Base-by-base conservation (phyloP, 2,329 filamentous ascomycete species). In the Periglandula ipomoeae region DNA sequence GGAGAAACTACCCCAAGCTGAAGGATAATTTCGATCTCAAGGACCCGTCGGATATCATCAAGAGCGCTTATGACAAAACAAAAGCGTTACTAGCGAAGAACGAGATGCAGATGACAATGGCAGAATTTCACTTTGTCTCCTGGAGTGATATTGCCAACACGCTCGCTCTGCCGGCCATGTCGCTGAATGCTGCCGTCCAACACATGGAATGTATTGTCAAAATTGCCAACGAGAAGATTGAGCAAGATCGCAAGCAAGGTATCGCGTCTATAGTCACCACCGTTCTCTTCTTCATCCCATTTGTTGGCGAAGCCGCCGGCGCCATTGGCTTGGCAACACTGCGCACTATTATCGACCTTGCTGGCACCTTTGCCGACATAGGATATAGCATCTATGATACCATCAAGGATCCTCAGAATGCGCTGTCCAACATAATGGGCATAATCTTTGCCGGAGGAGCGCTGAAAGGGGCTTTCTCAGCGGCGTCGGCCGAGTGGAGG, bases 361-460 rank as follows among this genome's bases (percentile, higher is more conserved):
- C 42, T 44, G 42, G 42, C 19, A 15, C 42, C 42, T 44, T 44
- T 44, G 42, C 42, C 19, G 42, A 44, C 19, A 44, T 44, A 44
- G 42, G 42, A 5, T 44, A 44, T 22, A 26, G 24, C 26, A 44
- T 44, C 23, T 44, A 44, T 26, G 39, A 41, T 23, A 5, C 39
- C 39, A 7, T 41, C 39, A 20, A 41, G 39, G 15, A 41, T 41
- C 39, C 39, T 19, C 6, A 41, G 4, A 41, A 41, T 23, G 39
- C 15, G 39, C 39, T 41, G 9, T 22, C 39, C 22, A 41, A 41
- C 22, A 41, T 41, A 19, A 7, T 41, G 5, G 39, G 39, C 20
- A 41, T 41, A 6, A 41, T 41, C 39, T 41, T 41, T 41, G 19
- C 39, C n/a, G 39, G 6, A 5, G 39, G 39, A 41, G 22, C 5